Conservation (phyloP, 352 stramenopile species). For the Globisporangium iwayamae region DNA sequence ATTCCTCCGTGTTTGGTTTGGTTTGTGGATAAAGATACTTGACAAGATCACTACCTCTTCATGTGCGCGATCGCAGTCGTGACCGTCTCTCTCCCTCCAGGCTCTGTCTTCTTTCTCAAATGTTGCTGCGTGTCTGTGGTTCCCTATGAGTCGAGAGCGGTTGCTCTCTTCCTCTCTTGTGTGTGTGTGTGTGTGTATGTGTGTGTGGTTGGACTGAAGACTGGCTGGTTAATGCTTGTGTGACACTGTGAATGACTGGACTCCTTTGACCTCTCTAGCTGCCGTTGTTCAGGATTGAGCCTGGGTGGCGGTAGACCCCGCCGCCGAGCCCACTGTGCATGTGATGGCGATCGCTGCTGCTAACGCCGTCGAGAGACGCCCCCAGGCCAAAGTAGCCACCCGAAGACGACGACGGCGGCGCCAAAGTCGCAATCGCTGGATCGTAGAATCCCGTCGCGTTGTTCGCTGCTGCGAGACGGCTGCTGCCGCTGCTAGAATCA, state of each 20-base stretch:
- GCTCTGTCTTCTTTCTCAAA: conserved; percentile 8
- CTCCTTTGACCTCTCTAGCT: conserved; percentile 16
- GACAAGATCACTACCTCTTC: not conserved
- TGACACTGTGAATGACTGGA: not conserved
- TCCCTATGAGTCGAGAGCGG: conserved; percentile 12
- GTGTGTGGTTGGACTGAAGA: conserved; percentile 7
- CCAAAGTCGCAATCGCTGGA: conserved; percentile 42
- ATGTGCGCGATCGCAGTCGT: not conserved
- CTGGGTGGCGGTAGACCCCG: conserved; percentile 31
- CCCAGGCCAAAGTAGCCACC: conserved; percentile 27
- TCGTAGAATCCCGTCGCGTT: conserved; percentile 37
- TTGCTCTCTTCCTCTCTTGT: conserved; percentile 11
- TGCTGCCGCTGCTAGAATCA: conserved; percentile 9
- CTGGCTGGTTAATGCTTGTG: not conserved
- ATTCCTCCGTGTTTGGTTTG: not conserved
- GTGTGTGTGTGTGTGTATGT: conserved; percentile 27
- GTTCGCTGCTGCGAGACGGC: conserved; percentile 11
- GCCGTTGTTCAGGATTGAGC: conserved; percentile 50
- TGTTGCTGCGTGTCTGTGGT: conserved; percentile 5
- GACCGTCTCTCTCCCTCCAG: not conserved
- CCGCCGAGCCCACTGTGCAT: conserved; percentile 33
- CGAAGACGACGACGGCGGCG: conserved; percentile 3
- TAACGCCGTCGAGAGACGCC: conserved; percentile 20
- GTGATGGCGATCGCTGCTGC: conserved; percentile 22
- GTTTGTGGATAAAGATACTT: not conserved